phyloP scores from a whole-genome alignment of 306 rosid genomes.

The Hylodesmum podocarpum region DNA sequence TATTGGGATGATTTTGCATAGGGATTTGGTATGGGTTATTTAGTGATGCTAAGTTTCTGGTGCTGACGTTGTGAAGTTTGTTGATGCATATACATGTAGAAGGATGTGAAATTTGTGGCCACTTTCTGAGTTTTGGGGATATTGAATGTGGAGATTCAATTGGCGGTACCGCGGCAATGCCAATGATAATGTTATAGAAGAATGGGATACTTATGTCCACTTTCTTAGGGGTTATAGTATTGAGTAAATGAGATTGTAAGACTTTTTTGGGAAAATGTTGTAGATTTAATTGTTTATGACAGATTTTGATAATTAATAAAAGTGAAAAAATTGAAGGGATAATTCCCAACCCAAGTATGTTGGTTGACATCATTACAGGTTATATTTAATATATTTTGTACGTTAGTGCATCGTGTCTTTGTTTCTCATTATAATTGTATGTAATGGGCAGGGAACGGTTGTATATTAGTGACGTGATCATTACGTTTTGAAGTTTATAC shows the following conservation, averaged over 20 bases:
- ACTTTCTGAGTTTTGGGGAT: neutral
- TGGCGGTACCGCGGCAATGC: neutral
- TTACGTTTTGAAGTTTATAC: conserved; percentile 8
- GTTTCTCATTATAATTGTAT: conserved; percentile 35
- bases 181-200: neutral
- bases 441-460: conserved; percentile 33
- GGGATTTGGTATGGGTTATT: conserved; percentile 11
- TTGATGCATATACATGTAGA: neutral
- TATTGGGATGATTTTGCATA: neutral
- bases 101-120: too few relatives aligned
- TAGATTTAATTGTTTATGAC: neutral
- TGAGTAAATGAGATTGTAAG: neutral
- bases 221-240: neutral
- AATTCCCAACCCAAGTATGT: neutral
- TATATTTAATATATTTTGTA: neutral
- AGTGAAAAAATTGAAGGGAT: neutral
- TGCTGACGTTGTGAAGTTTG: conserved; percentile 12
- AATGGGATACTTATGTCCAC: neutral
- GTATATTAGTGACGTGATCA: conserved; percentile 4
- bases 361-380: neutral
- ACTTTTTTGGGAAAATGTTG: neutral
- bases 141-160: neutral
- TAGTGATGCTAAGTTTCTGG: neutral
- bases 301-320: neutral
- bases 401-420: neutral